Evolutionary conservation across 2,329 filamentous ascomycete species (phyloP).

Genomic region (Paraconiothyrium sp.): DNA sequence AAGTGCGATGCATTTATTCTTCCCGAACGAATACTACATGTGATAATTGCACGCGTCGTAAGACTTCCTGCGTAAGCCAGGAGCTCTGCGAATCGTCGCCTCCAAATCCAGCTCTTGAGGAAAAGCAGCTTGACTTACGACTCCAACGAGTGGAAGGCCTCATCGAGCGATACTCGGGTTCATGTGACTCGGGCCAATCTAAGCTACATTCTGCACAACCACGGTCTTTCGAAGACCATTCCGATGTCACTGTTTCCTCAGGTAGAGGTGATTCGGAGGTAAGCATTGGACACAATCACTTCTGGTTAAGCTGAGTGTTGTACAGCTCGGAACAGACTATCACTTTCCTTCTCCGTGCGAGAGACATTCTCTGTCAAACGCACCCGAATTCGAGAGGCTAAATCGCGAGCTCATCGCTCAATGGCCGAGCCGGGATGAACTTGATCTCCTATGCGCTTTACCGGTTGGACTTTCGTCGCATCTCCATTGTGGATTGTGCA

Average conservation of each 20-base stretch:
- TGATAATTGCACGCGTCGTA: constrained; percentile 26
- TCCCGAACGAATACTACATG: constrained; percentile 19
- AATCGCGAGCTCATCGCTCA: constrained; percentile 45
- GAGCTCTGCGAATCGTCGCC: constrained; percentile 28
- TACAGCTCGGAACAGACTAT: background rate
- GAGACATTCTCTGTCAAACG: background rate
- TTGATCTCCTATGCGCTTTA: constrained; percentile 48
- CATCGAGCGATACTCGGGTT: background rate
- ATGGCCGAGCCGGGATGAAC: constrained; percentile 54
- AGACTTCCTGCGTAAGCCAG: constrained; percentile 34
- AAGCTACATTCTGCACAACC: background rate
- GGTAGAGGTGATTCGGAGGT: background rate
- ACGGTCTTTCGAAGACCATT: background rate
- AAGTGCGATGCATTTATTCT: constrained; percentile 22
- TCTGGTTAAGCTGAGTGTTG: background rate
- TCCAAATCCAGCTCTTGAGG: background rate
- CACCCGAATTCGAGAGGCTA: constrained; percentile 22
- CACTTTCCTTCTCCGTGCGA: background rate
- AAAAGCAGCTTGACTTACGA: constrained; percentile 15
- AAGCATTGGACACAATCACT: background rate
- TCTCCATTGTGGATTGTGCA: constrained; percentile 51
- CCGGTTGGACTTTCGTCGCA: constrained; percentile 43
- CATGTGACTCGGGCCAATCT: background rate
- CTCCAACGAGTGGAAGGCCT: constrained; percentile 21
- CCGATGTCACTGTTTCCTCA: background rate